Evolutionary conservation across 257 asterid species (phyloP), one percentile per base, ranked within the genome.

Genomic region (Plectranthus barbatus): DNA sequence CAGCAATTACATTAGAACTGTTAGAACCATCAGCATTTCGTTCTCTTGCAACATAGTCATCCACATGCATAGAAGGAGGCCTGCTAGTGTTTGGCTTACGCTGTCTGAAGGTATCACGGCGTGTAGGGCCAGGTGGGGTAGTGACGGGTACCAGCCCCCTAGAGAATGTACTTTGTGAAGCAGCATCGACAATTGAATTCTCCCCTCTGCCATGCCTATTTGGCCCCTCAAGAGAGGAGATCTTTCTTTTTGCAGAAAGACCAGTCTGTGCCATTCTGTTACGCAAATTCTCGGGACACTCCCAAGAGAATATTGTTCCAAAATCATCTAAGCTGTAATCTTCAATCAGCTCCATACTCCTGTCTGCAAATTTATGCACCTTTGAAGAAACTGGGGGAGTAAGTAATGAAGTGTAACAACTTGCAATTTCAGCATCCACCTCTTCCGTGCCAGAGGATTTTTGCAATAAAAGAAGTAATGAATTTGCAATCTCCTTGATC

Each of bases 1-100:
- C 64, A 24, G 94, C 81, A 84, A 87, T 88, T 55, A 87, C 96
- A 69, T 86, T 89, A 54, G 94, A 79, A 69, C 69, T 84, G 51
- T 70, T 76, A 66, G 86, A 64, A 72, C 94, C 90, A 79, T 87
- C 97, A 37, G 87, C 81, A 67, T 74, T 87, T 78, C 97, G 81
- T 72, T 90, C 97, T 76, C 96, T 85, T 51, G 93, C 93, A 67
- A 90, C 97, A 76, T 87, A 90, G 84, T 87, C 97, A 76, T 90
- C 97, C 57, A 90, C 97, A 55, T 92, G 99, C 99, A 92, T 92
- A 66, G 99, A 92, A 68, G 99, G 99, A 57, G 99, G 96, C 56
- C 97, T 83, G 81, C 99, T 92, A 42, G 97, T 92, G 81, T 92
- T 92, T 26, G 95, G 96, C 81, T 92, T 92, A 60, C 99, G 99